These are phyloP conservation scores for Avicennia marina DNA, from an alignment of 257 asterid genomes.

Conservation along the genomic window DNA sequence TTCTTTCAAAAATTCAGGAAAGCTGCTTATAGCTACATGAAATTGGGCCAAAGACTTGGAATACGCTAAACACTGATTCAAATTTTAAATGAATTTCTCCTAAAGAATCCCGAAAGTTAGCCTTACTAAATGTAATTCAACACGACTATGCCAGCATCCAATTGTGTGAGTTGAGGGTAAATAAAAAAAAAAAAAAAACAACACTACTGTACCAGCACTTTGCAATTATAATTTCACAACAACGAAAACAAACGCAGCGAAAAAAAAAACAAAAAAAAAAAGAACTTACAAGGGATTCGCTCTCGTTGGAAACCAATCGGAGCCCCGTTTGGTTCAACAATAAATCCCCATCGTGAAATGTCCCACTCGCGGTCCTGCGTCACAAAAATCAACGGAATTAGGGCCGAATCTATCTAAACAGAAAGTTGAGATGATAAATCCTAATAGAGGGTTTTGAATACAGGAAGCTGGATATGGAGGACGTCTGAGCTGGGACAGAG, in stretches of 20 bases:
- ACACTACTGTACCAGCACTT: no score
- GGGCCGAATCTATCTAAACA: no score
- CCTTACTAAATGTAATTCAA: background rate
- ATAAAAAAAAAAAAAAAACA: no score
- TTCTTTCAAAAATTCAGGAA: no score
- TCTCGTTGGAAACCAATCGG: constrained; percentile 67
- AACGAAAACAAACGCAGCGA: background rate
- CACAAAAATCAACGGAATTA: constrained; percentile 11
- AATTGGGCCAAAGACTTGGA: no score
- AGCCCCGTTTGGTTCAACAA: constrained; percentile 78
- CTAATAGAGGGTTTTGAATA: constrained; percentile 14
- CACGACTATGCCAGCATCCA: no score
- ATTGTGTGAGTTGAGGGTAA: no score
- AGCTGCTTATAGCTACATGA: no score
- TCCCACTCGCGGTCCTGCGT: constrained; percentile 91
- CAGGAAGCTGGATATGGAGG: constrained; percentile 80
- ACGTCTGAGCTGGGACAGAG: constrained; percentile 73
- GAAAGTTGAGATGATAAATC: no score
- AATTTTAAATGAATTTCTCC: no score
- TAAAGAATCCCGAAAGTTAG: background rate
- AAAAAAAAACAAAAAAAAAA: background rate
- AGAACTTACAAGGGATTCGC: constrained; percentile 47
- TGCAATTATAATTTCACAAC: no score
- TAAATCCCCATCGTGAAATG: constrained; percentile 90
- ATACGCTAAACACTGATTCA: no score